phyloP scores from a whole-genome alignment of 495 filamentous ascomycete species.

The Aspergillus taichungensis region DNA sequence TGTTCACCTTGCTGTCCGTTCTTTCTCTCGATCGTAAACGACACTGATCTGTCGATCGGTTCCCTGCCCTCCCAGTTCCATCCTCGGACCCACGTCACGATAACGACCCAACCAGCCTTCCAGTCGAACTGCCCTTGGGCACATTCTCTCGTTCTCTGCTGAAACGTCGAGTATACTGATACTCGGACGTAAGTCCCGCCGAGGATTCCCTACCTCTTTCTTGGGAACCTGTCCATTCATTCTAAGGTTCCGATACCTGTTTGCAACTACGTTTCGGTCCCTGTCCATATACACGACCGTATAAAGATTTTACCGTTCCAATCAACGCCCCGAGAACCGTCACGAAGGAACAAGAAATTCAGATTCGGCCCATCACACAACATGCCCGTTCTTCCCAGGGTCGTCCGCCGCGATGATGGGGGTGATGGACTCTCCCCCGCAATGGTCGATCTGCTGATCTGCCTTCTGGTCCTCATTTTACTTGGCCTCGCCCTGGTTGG shows the following conservation, averaged over 20 bases:
- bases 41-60: background rate
- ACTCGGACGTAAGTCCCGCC: too few species aligned
- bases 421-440: slow-evolving; percentile 39
- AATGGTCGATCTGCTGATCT: slow-evolving; percentile 67
- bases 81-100: background rate
- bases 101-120: too few species aligned
- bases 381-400: slow-evolving; percentile 40
- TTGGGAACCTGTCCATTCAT: too few species aligned
- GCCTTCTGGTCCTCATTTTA: slow-evolving; percentile 67
- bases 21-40: slow-evolving; percentile 18
- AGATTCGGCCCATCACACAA: slow-evolving; percentile 10
- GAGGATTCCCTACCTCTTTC: too few species aligned
- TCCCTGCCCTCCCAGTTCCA: background rate
- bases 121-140: too few species aligned
- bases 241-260: too few species aligned
- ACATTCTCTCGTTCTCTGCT: too few species aligned
- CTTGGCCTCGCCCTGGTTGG: slow-evolving; percentile 57
- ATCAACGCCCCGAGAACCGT: slow-evolving; percentile 6
- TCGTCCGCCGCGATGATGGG: slow-evolving; percentile 43
- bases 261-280: too few species aligned
- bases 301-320: background rate
- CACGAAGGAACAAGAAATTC: slow-evolving; percentile 7
- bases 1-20: slow-evolving; percentile 48
- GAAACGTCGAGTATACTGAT: too few species aligned
- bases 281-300: too few species aligned